A percentile compares a stretch with the other conserved stretches of the same genome.
phyloP scores from a whole-genome alignment of 2,329 filamentous ascomycete genomes.

The Clonostachys chloroleuca region DNA sequence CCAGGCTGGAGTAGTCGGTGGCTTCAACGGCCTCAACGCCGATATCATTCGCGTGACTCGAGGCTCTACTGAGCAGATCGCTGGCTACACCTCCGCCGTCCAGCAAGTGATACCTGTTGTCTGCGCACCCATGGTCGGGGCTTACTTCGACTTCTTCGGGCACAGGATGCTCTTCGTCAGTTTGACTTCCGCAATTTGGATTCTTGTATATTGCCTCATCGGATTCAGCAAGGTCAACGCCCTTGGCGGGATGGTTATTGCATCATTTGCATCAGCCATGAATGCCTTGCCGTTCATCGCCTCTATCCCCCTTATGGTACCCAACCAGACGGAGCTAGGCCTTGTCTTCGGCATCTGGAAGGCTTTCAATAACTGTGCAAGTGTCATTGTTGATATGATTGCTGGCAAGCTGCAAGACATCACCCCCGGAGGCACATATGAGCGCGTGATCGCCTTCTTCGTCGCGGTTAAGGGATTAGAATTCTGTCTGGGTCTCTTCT shows the following conservation, averaged over 20 bases:
- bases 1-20: constrained; percentile 11
- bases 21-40: constrained; percentile 11
- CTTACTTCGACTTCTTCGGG: constrained; percentile 14
- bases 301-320: constrained; percentile 14
- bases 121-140: constrained; percentile 12
- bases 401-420: constrained; percentile 15
- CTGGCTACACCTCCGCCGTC: constrained; percentile 16
- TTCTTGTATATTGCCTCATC: constrained; percentile 14
- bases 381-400: constrained; percentile 18
- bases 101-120: constrained; percentile 18
- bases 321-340: constrained; percentile 12
- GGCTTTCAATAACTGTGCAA: constrained; percentile 17
- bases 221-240: constrained; percentile 12
- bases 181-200: constrained; percentile 14
- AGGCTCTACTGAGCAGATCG: constrained; percentile 15
- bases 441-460: constrained; percentile 14
- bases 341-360: constrained; percentile 18
- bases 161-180: constrained; percentile 16
- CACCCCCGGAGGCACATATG: constrained; percentile 13
- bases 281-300: constrained; percentile 16
- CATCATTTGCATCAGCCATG: constrained; percentile 14
- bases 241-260: constrained; percentile 14
- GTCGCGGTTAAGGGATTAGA: constrained; percentile 15
- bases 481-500: constrained; percentile 17
- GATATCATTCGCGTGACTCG: constrained; percentile 13